These are phyloP conservation scores for Heliosperma pusillum DNA, from an alignment of 148 eudicot species.

Conservation along the genomic window DNA sequence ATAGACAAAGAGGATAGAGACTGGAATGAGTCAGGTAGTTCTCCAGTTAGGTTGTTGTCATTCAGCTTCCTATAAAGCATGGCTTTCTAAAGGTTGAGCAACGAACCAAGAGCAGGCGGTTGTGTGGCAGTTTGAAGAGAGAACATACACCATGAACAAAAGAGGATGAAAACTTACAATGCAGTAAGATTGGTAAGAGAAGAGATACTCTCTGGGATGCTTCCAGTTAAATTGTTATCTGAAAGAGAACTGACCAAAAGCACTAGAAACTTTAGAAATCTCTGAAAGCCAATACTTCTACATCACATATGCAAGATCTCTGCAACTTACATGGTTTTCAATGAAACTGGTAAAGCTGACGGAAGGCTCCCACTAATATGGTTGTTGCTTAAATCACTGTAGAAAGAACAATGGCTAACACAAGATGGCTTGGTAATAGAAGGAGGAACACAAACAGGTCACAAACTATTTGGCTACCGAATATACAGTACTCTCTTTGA, in stretches of 20 bases:
- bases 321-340: slow-evolving; percentile 58
- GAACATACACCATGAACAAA: background rate
- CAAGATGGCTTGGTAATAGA: background rate
- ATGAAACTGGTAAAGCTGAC: slow-evolving; percentile 59
- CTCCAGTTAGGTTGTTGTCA: slow-evolving; percentile 70
- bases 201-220: slow-evolving; percentile 17
- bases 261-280: background rate
- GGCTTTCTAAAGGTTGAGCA: background rate
- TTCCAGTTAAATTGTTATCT: slow-evolving; percentile 47
- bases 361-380: slow-evolving; percentile 85
- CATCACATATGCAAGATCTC: background rate
- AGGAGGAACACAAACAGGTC: slow-evolving; percentile 6
- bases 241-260: slow-evolving; percentile 72
- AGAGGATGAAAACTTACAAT: slow-evolving; percentile 3
- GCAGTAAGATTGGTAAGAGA: slow-evolving; percentile 12
- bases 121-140: background rate
- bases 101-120: background rate
- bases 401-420: slow-evolving; percentile 21
- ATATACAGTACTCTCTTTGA: background rate
- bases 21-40: slow-evolving; percentile 77
- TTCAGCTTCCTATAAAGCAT: slow-evolving; percentile 64
- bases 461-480: slow-evolving; percentile 1
- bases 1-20: slow-evolving; percentile 56
- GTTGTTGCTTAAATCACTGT: slow-evolving; percentile 87
- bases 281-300: background rate